Base-by-base conservation (phyloP, 306 rosid genomes). In the Macrotyloma uniflorum region DNA sequence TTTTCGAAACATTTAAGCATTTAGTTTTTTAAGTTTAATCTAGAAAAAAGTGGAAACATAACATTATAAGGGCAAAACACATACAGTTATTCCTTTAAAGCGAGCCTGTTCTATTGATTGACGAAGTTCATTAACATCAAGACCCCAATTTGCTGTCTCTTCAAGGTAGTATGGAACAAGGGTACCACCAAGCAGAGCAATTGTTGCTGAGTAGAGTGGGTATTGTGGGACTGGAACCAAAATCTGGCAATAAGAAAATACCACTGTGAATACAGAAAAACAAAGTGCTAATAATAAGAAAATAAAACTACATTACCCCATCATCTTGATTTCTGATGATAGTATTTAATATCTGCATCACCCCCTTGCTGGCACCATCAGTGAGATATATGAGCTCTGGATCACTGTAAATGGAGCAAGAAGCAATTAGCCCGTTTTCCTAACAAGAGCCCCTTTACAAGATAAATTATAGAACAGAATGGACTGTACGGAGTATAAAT, bases 221-320 rank as follows among this genome's bases (percentile, higher is more conserved):
- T 96, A 96, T 58, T 96, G 99, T 45, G 99, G 99, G 50, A 96
- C 99, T 45, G 99, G 99, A 84, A 96, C 99, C 98, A 96, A 86
- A 88, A 96, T 47, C 99, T 96, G 83, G 68, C 51, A 80, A 75
- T 38, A 79, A 71, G 64, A 55, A 73, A 80, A 61, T 40, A 72
- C 72, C 49, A 73, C 46, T 30, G 16, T 65, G 55, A 79, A 45
- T 53, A 53, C n/a, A 54, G 1, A 36, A 32, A 83, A 63, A 43
- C 54, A 66, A 55, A 76, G 24, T 18, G 43, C 4, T 0, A 10
- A 36, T 11, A 63, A 26, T 11, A 63, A 45, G 58, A 68, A 69
- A 62, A 15, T 10, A 15, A 46, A 61, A 40, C 24, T 8, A 76
- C n/a, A 80, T 82, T 93, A 95, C 99, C 97, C 99, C 99, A 83